These are phyloP conservation scores for Cairneyella variabilis DNA, from an alignment of 495 filamentous ascomycete genomes.

Conservation along the genomic window DNA sequence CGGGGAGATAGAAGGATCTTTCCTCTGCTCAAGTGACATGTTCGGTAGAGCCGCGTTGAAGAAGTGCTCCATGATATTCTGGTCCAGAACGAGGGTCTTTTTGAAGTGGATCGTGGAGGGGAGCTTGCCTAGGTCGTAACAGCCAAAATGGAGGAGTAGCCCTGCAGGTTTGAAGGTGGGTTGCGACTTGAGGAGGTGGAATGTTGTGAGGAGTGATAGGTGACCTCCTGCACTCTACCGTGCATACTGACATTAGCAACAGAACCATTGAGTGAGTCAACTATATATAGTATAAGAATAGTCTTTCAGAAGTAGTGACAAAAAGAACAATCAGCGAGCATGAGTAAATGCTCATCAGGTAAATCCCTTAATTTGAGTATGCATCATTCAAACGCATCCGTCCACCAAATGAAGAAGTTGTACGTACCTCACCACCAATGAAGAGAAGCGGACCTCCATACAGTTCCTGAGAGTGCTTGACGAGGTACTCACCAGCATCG, in stretches of 20 bases:
- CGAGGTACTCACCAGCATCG: slow-evolving; percentile 42
- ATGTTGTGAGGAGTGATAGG: slow-evolving; percentile 37
- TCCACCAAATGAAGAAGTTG: background rate
- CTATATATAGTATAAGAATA: slow-evolving; percentile 10
- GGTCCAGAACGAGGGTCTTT: slow-evolving; percentile 35
- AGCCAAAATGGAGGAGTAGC: slow-evolving; percentile 44
- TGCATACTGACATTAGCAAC: background rate
- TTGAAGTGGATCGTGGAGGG: slow-evolving; percentile 30
- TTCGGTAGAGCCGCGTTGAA: slow-evolving; percentile 39
- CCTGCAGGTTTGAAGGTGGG: slow-evolving; percentile 36
- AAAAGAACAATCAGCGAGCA: background rate
- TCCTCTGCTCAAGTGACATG: slow-evolving; percentile 32
- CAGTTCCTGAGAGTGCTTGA: slow-evolving; percentile 38
- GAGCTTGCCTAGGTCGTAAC: slow-evolving; percentile 40
- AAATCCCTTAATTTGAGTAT: slow-evolving; percentile 19
- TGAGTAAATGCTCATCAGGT: slow-evolving; percentile 11
- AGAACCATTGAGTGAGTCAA: too few relatives aligned
- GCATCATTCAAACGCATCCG: background rate
- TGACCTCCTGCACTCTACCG: slow-evolving; percentile 43
- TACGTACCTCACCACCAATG: slow-evolving; percentile 29
- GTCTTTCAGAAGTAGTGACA: background rate
- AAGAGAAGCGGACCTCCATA: slow-evolving; percentile 39
- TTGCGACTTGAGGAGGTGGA: slow-evolving; percentile 39
- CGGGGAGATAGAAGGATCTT: slow-evolving; percentile 35
- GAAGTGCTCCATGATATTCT: slow-evolving; percentile 37